These are phyloP conservation scores for Paxillus involutus DNA, from an alignment of 768 basidiomycete species.

Conservation along the genomic window DNA sequence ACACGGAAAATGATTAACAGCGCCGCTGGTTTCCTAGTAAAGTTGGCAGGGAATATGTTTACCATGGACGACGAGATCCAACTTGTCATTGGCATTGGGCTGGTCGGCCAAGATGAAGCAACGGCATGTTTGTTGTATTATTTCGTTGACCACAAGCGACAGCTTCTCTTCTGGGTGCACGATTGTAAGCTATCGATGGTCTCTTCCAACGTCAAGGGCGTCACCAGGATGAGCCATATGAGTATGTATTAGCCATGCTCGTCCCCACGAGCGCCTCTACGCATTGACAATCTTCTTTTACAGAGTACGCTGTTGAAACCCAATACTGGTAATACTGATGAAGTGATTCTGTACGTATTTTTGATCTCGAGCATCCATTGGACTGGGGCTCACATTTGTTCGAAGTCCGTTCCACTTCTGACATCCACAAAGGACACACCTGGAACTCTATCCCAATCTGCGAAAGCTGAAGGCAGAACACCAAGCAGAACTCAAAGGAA, in stretches of 20 bases:
- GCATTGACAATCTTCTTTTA: no score
- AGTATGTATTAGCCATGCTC: no score
- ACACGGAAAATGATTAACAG: neutral
- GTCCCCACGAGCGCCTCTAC: no score
- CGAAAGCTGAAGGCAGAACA: neutral
- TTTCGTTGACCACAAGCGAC: no score
- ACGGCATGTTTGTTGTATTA: no score
- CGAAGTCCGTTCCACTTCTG: neutral
- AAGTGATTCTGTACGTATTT: neutral
- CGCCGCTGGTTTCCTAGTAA: neutral
- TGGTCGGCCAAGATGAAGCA: neutral
- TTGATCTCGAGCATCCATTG: neutral
- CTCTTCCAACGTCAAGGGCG: no score
- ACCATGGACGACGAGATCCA: neutral
- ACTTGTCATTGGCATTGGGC: neutral
- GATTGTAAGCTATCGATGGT: no score
- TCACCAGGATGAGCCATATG: no score
- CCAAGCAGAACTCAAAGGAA: neutral
- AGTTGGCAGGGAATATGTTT: neutral
- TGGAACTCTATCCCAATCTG: constrained; percentile 3
- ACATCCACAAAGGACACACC: constrained; percentile 1
- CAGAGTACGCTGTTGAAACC: no score
- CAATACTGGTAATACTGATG: constrained; percentile 21
- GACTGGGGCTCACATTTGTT: neutral
- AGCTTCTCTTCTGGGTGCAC: no score